Conservation (phyloP, 805 yeast genomes). For the Spathaspora hagerdaliae region DNA sequence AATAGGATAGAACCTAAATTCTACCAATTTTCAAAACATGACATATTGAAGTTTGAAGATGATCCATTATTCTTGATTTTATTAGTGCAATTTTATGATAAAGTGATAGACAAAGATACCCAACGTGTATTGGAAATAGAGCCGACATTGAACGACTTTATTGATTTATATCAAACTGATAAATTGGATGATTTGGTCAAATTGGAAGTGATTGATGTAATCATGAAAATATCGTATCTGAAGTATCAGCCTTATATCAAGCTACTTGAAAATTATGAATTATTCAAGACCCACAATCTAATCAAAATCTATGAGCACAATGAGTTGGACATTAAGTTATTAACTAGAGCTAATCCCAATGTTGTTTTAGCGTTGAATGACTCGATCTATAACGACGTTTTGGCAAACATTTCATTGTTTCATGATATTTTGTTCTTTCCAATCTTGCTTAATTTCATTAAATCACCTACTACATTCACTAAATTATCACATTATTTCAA, state of each 20-base stretch:
- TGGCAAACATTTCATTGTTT: conserved; percentile 9
- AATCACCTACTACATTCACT: conserved; percentile 12
- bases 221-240: conserved; percentile 17
- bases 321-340: conserved; percentile 17
- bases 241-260: conserved; percentile 1
- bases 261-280: conserved; percentile 6
- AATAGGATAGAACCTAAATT: conserved; percentile 1
- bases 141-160: not conserved
- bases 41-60: conserved; percentile 13
- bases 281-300: conserved; percentile 19
- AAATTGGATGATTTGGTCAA: conserved; percentile 8
- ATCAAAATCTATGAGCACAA: conserved; percentile 8
- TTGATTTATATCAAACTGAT: not conserved
- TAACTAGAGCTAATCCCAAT: conserved; percentile 16
- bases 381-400: conserved; percentile 8
- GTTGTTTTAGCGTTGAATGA: conserved; percentile 9
- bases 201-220: conserved; percentile 17
- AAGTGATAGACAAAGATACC: conserved; percentile 10
- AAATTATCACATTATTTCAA: not conserved
- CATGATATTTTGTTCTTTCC: conserved; percentile 18
- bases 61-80: conserved; percentile 25
- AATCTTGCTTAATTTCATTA: conserved; percentile 22
- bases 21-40: conserved; percentile 10
- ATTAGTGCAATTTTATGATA: conserved; percentile 21
- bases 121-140: not conserved